Evolutionary conservation across 2,329 filamentous ascomycete species (phyloP).

Genomic region (Aspergillus caelatus): DNA sequence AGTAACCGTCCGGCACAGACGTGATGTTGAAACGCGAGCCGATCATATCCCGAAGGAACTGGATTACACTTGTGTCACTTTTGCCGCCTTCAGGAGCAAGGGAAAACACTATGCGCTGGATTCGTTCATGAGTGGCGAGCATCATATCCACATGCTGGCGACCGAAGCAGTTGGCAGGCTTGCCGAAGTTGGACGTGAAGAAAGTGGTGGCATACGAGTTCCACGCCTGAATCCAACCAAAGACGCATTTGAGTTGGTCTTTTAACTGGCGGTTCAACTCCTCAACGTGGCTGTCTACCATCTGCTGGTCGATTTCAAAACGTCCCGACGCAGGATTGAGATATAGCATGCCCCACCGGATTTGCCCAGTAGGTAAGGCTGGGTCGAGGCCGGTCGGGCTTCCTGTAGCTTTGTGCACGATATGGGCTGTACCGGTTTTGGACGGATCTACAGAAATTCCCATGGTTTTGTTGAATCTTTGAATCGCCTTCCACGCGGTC

Average conservation of each 20-base stretch:
- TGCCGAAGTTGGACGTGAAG: constrained; percentile 19
- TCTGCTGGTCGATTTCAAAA: constrained; percentile 19
- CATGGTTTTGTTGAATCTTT: constrained; percentile 13
- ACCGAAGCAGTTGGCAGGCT: constrained; percentile 18
- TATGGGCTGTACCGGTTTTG: constrained; percentile 9
- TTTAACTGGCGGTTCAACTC: constrained; percentile 12
- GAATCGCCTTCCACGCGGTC: constrained; percentile 11
- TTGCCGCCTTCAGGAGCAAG: neutral
- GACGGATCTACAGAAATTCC: constrained; percentile 4
- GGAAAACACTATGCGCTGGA: constrained; percentile 14
- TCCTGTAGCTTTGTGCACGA: neutral
- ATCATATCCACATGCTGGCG: constrained; percentile 18
- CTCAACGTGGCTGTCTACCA: constrained; percentile 11
- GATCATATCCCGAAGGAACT: constrained; percentile 14
- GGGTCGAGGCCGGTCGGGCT: neutral
- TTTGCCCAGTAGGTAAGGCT: constrained; percentile 8
- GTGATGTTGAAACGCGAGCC: constrained; percentile 4
- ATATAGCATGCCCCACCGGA: constrained; percentile 20
- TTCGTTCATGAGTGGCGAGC: constrained; percentile 14
- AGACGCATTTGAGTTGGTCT: constrained; percentile 12
- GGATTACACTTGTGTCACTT: constrained; percentile 13
- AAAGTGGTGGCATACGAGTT: constrained; percentile 17
- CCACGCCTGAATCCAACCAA: constrained; percentile 20
- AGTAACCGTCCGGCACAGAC: constrained; percentile 13
- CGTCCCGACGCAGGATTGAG: constrained; percentile 13